A percentile compares a stretch with the other conserved stretches of the same genome.
Evolutionary conservation across 2,329 filamentous ascomycete species (phyloP).

Genomic region (Grosmannia huntii): DNA sequence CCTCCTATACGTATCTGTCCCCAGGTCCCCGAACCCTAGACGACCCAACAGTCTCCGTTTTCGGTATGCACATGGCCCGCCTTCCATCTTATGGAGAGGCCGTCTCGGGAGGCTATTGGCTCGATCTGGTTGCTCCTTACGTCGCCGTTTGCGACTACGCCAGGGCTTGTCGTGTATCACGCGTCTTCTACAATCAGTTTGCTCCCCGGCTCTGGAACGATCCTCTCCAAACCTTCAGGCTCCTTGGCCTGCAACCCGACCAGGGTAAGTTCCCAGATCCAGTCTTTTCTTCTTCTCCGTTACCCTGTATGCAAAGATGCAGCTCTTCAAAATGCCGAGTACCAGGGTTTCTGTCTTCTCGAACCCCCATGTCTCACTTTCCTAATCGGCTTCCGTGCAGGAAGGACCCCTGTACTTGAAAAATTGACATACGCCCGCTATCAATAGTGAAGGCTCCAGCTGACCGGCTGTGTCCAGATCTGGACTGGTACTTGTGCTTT

Average conservation of each 20-base stretch:
- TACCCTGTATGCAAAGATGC: too few species aligned
- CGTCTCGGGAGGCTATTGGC: constrained; percentile 32
- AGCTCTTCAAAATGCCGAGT: too few species aligned
- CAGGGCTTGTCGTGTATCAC: constrained; percentile 34
- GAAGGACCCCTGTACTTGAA: neutral
- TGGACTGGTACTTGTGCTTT: constrained; percentile 36
- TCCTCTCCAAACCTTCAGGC: constrained; percentile 26
- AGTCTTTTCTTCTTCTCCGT: neutral
- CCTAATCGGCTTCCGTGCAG: too few species aligned
- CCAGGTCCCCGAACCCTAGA: too few species aligned
- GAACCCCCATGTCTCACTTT: too few species aligned
- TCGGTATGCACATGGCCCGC: constrained; percentile 16
- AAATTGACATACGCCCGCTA: neutral
- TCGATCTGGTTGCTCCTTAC: constrained; percentile 32
- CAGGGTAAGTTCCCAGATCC: constrained; percentile 12
- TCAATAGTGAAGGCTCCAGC: neutral
- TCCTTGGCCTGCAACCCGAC: constrained; percentile 28
- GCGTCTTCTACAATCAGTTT: constrained; percentile 34
- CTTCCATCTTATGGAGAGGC: constrained; percentile 44
- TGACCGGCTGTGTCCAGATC: constrained; percentile 23
- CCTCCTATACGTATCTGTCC: neutral
- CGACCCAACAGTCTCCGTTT: neutral
- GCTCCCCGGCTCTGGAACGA: constrained; percentile 40
- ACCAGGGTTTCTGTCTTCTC: too few species aligned
- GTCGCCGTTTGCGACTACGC: constrained; percentile 27